These are phyloP conservation scores for Harrya chromipes DNA, from an alignment of 768 basidiomycete species.

Conservation along the genomic window DNA sequence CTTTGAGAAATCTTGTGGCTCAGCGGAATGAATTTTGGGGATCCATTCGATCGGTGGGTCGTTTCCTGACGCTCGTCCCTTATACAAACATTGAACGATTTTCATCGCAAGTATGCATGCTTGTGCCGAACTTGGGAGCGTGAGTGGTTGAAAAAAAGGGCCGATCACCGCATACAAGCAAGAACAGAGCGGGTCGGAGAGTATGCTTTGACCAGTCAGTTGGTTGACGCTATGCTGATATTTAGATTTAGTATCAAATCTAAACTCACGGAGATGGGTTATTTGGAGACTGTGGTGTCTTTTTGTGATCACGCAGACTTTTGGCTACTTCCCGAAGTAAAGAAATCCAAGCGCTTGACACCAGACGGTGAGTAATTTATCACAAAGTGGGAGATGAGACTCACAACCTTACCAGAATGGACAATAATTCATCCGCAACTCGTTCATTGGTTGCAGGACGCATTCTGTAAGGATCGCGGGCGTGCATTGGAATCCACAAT, in stretches of 20 bases:
- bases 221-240: not conserved
- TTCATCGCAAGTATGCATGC: conserved; percentile 4
- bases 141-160: not conserved
- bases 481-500: too few relatives aligned
- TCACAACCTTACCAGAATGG: conserved; percentile 8
- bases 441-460: not conserved
- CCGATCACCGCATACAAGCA: not conserved
- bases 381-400: too few relatives aligned
- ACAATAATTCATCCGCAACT: conserved; percentile 1
- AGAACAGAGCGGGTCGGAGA: conserved; percentile 1
- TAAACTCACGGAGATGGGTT: not conserved
- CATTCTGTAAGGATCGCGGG: not conserved
- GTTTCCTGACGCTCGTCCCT: not conserved
- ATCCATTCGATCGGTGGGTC: conserved; percentile 3
- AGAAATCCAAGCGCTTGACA: conserved; percentile 1
- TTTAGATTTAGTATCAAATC: not conserved
- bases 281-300: not conserved
- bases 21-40: not conserved
- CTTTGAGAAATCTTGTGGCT: not conserved
- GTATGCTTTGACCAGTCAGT: not conserved
- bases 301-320: not conserved
- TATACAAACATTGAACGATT: not conserved
- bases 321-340: conserved; percentile 5
- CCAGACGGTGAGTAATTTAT: conserved; percentile 5
- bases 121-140: conserved; percentile 2